Evolutionary conservation across 2,329 filamentous ascomycete species (phyloP).

Genomic region (Claviceps africana): DNA sequence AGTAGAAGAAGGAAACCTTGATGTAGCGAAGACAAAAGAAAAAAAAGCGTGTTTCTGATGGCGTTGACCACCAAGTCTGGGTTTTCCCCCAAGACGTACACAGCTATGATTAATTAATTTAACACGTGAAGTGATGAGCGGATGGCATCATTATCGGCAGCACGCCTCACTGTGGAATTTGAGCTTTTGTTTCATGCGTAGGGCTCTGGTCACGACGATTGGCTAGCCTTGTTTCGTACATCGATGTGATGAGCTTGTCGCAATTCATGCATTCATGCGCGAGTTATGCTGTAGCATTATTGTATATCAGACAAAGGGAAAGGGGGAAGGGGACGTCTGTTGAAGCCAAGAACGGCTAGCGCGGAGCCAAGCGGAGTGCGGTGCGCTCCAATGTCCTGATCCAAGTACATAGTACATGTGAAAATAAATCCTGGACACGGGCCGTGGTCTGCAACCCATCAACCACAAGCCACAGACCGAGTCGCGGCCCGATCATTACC

Average conservation of each 20-base stretch:
- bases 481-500: neutral
- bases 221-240: neutral
- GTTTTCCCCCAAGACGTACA: neutral
- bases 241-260: neutral
- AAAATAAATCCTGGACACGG: too few relatives aligned
- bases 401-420: too few relatives aligned
- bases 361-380: neutral
- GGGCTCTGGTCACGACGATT: neutral
- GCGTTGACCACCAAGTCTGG: neutral
- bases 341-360: neutral
- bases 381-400: too few relatives aligned
- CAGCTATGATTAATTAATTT: neutral
- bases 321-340: neutral
- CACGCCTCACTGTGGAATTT: neutral
- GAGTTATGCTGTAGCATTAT: too few relatives aligned
- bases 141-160: neutral
- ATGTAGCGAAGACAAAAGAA: neutral
- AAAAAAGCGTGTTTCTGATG: constrained; percentile 2
- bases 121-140: neutral
- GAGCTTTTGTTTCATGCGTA: neutral
- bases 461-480: constrained; percentile 2
- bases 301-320: neutral
- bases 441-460: neutral
- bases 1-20: too few relatives aligned
- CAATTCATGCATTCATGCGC: neutral